Base-by-base conservation (phyloP, 2,329 filamentous ascomycete genomes). In the Pseudogymnoascus sp. region DNA sequence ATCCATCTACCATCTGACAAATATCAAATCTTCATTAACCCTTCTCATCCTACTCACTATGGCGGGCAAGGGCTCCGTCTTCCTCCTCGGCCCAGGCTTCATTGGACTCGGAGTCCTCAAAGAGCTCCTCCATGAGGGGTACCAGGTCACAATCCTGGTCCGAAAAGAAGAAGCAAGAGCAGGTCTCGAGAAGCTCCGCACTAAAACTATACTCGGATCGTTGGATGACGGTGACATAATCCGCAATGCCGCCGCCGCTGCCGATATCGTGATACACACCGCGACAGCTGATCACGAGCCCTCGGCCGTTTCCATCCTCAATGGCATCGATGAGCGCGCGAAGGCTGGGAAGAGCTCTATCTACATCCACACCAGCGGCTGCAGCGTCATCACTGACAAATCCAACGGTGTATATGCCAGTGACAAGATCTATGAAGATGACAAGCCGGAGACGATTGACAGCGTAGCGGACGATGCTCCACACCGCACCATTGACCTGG, bases 331-430 rank as follows among this genome's bases (percentile, higher is more conserved):
- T 59, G 66, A 75, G 62, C 74, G 78, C 6, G 74, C 77, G 1
- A 65, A 70, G 1, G 66, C 74, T 35, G 73, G 72, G 10, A 73
- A 75, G 28, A 63, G 63, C 23, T 78, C 77, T 16, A 78, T 78
- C 64, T 82, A 75, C 72, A 79, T 81, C 63, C 79, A 81, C 67
- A 82, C 79, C 2, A 77, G 75, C 5, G 79, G 78, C 4, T 76
- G 76, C 5, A 73, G 72, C 8, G 70, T 79, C 5, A 66, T 80
- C 3, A 72, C 70, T 61, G 79, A 80, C 64, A 69, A 69, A 10
- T 65, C 74, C 1, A 63, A 70, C 18, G 76, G 76, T 14, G 65
- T 65, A 12, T 73, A 65, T 60, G 74, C 74, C 40, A 69, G 69
- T 56, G 72, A 76, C 42, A 77, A 74, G 59, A 71, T 80, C 62